Evolutionary conservation across 1,139 yeast genomes (phyloP).

Genomic region (Sugiyamaella grinbergsii): DNA sequence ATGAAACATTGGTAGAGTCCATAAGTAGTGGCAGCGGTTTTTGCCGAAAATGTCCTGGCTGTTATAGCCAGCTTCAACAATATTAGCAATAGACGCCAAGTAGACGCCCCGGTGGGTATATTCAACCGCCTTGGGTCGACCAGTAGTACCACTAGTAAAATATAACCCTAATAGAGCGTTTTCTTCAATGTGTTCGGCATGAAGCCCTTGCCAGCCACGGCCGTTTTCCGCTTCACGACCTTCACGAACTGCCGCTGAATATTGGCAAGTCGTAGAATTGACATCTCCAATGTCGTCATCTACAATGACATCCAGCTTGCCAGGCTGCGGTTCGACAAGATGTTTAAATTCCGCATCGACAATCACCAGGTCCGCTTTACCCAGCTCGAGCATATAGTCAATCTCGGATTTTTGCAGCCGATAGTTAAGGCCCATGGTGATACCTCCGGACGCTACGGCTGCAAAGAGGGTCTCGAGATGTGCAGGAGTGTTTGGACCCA

Average conservation of each 20-base stretch:
- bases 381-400: slow-evolving; percentile 40
- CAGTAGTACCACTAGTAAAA: slow-evolving; percentile 79
- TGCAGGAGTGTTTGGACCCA: slow-evolving; percentile 46
- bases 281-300: slow-evolving; percentile 38
- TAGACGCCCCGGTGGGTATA: slow-evolving; percentile 54
- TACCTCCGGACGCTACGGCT: slow-evolving; percentile 42
- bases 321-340: slow-evolving; percentile 31
- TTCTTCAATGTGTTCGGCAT: slow-evolving; percentile 40
- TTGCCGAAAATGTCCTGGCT: slow-evolving; percentile 38
- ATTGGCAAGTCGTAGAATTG: slow-evolving; percentile 30
- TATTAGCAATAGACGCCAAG: slow-evolving; percentile 41
- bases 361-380: slow-evolving; percentile 42
- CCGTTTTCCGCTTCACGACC: slow-evolving; percentile 29
- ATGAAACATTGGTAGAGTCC: slow-evolving; percentile 48
- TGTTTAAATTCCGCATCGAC: slow-evolving; percentile 41
- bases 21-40: slow-evolving; percentile 41
- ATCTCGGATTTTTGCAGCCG: slow-evolving; percentile 41
- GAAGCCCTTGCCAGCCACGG: slow-evolving; percentile 35
- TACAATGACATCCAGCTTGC: slow-evolving; percentile 33
- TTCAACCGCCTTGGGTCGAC: slow-evolving; percentile 75
- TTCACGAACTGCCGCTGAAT: slow-evolving; percentile 35
- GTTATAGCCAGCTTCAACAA: slow-evolving; percentile 42
- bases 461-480: slow-evolving; percentile 44
- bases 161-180: slow-evolving; percentile 39
- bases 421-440: slow-evolving; percentile 44